A percentile compares a stretch with the other conserved stretches of the same genome.
Conservation (phyloP, 345 rosid genomes). For the Dovyalis caffra region DNA sequence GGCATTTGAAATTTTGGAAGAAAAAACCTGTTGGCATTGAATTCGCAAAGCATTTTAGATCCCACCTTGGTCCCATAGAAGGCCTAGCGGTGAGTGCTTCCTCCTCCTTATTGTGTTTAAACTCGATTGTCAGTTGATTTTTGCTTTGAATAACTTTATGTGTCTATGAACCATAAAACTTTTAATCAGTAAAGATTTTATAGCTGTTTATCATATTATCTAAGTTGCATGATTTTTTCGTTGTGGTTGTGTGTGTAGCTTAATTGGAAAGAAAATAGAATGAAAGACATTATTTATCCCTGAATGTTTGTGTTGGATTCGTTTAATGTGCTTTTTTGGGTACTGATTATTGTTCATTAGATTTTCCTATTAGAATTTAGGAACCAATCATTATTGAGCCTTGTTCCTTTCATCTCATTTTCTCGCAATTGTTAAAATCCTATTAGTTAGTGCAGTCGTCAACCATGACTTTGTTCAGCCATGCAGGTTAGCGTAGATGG, state of each 20-base stretch:
- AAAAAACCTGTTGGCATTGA: constrained; percentile 78
- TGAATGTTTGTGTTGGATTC: too few species aligned
- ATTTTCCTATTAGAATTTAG: too few species aligned
- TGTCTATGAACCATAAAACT: background rate
- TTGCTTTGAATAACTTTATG: background rate
- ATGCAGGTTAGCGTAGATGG: constrained; percentile 96
- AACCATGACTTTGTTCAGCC: constrained; percentile 59
- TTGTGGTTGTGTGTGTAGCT: background rate
- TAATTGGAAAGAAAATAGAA: background rate
- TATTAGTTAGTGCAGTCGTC: constrained; percentile 33
- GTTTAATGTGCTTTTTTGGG: background rate
- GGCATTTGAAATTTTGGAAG: constrained; percentile 99
- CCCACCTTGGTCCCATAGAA: constrained; percentile 94
- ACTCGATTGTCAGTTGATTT: background rate
- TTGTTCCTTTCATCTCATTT: too few species aligned
- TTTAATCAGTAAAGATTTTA: constrained; percentile 1
- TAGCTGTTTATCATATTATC: background rate
- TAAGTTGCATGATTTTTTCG: background rate
- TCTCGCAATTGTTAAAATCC: too few species aligned
- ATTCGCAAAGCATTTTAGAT: constrained; percentile 96
- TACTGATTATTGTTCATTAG: too few species aligned
- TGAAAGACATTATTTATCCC: background rate
- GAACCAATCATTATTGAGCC: too few species aligned
- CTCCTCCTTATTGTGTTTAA: background rate
- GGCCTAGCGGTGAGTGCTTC: constrained; percentile 75